Base-by-base conservation (phyloP, 768 basidiomycete species). In the Melanogaster broomeanus region DNA sequence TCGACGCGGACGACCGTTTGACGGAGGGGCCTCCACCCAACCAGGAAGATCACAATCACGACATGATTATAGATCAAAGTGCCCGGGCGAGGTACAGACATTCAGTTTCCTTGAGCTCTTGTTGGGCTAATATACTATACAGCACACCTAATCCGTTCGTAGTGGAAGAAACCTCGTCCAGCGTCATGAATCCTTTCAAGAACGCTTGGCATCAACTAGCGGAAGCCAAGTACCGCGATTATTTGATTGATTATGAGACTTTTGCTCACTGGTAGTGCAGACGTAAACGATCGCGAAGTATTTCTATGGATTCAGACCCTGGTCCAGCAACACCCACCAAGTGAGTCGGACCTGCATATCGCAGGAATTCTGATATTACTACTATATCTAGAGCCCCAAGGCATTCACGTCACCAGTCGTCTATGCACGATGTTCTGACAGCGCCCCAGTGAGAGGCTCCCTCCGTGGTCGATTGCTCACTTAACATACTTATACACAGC, bases 251-350 rank as follows among this genome's bases (percentile, higher is more conserved):
- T 27, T 19, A 7, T 38, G 28, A 30, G 18, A 8, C 19, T 15
- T 33, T 27, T 40, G 18, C 19, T 60, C 45, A 64, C 13, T 5
- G 2, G 30, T 25, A 3, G 2, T 9, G 35, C 44, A 69, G 61
- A 33, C 53, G 49, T 21, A 70, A 70, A 51, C 59, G 68, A 46
- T 38, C 48, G n/a, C 61, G 51, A 8, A 64, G 59, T 38, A 27
- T 46, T 45, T 68, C 63, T n/a, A 16, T 46, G 34, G 57, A 55
- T 30, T 33, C 33, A 30, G 33, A 54, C 31, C 15, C 31, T 34
- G 42, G 31, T 35, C 10, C 44, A n/a, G 40, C 22, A 16, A 56
- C 60, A 2, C 63, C 61, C 0, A 39, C 37, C 35, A 68, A 68
- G 68, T 69, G 33, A 62, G 60, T 22, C 37, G 37, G 38, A 13